Conservation (phyloP, 805 yeast genomes). For the Lipomyces sp. region DNA sequence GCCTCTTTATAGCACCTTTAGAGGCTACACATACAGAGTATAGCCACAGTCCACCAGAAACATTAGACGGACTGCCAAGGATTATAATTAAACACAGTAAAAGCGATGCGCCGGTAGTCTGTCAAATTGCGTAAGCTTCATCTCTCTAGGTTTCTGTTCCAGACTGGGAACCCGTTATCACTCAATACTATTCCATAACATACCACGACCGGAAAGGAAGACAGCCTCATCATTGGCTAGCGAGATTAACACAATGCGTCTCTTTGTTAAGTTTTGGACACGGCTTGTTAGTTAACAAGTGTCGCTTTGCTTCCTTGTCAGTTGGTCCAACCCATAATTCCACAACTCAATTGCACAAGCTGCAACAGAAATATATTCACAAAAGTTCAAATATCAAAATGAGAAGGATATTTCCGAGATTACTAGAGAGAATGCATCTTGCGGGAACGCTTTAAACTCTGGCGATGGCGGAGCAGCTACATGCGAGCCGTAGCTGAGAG, state of each 20-base stretch:
- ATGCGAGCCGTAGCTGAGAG: too few species aligned
- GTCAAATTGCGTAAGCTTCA: not conserved
- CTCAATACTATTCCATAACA: not conserved
- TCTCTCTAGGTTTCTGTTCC: not conserved
- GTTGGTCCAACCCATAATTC: not conserved
- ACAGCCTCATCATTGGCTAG: not conserved
- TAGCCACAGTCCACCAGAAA: conserved; percentile 9
- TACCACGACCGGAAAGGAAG: not conserved
- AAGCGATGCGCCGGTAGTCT: conserved; percentile 4
- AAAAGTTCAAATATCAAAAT: not conserved
- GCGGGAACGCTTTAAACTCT: not conserved
- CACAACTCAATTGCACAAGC: not conserved
- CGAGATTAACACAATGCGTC: not conserved
- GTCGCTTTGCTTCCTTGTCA: not conserved
- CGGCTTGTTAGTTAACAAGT: not conserved
- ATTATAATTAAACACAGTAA: conserved; percentile 5
- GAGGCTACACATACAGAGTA: conserved; percentile 4
- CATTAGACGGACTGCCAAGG: conserved; percentile 6
- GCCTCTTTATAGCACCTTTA: not conserved
- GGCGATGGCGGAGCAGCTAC: not conserved
- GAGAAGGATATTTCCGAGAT: not conserved
- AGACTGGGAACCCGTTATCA: not conserved
- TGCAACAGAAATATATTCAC: not conserved
- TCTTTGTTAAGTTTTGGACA: not conserved
- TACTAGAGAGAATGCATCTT: not conserved